These are phyloP conservation scores for Phaseolus coccineus DNA, from an alignment of 331 rosid genomes.

Conservation along the genomic window DNA sequence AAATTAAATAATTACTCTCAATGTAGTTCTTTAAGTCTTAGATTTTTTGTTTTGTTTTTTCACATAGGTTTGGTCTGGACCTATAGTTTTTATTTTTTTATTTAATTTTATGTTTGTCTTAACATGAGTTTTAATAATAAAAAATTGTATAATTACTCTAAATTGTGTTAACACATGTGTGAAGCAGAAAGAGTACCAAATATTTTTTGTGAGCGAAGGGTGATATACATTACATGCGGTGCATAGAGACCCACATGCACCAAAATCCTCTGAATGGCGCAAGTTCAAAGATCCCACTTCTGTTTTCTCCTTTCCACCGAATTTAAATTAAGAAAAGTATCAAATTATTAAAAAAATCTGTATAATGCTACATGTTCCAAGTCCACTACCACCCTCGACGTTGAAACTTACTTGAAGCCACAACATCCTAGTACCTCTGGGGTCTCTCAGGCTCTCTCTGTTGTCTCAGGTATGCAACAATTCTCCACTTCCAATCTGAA, in stretches of 20 bases:
- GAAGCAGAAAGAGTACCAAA: not conserved
- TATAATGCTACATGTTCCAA: not conserved
- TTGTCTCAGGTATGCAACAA: not conserved
- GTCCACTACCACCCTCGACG: not conserved
- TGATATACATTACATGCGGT: not conserved
- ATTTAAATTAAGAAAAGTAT: not conserved
- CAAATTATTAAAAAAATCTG: not conserved
- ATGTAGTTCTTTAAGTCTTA: too few species aligned
- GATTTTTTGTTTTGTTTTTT: too few species aligned
- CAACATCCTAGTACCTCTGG: constrained; percentile 19
- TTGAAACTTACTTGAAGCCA: constrained; percentile 34
- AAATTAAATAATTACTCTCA: too few species aligned
- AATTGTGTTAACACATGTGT: not conserved
- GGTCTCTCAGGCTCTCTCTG: not conserved
- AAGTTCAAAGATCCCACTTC: constrained; percentile 3
- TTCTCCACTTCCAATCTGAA: not conserved
- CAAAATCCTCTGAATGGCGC: not conserved
- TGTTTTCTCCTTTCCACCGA: not conserved
- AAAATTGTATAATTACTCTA: too few species aligned
- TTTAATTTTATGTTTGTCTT: too few species aligned
- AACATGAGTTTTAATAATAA: too few species aligned
- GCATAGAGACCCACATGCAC: constrained; percentile 11
- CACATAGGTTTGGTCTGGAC: too few species aligned
- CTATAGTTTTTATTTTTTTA: too few species aligned
- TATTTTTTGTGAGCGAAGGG: not conserved